Percentiles rank a stretch among this genome's conserved stretches.
phyloP scores from a whole-genome alignment of 305 asterid species.

The Rubia peregrina region DNA sequence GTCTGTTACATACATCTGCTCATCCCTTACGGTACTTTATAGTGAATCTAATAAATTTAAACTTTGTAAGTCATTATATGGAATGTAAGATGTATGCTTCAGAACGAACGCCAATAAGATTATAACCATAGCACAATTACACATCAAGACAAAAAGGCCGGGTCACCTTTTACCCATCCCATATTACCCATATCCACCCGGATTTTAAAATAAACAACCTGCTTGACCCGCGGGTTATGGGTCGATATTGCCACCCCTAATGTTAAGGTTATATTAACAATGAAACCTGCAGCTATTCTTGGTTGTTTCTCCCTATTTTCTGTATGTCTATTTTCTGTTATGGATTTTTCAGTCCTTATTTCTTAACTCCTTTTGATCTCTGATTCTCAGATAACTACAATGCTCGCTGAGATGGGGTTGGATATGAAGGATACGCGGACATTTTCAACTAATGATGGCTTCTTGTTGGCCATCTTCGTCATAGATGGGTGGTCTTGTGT shows the following conservation, averaged over 20 bases:
- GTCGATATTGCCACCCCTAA: neutral
- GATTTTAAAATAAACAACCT: too few species aligned
- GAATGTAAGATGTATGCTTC: neutral
- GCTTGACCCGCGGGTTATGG: too few species aligned
- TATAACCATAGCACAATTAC: neutral
- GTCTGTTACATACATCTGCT: neutral
- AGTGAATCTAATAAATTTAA: neutral
- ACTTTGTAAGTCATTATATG: neutral
- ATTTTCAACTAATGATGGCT: slow-evolving; percentile 49
- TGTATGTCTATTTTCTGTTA: neutral
- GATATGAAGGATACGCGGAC: slow-evolving; percentile 56
- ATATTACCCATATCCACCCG: too few species aligned
- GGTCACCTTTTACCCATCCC: too few species aligned
- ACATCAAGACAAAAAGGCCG: neutral
- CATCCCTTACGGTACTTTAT: neutral
- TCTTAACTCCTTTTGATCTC: slow-evolving; percentile 2
- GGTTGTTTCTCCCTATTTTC: too few species aligned
- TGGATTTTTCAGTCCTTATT: neutral
- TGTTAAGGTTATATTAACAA: neutral
- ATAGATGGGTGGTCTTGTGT: slow-evolving; percentile 51
- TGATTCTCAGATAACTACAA: slow-evolving; percentile 43
- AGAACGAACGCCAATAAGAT: neutral
- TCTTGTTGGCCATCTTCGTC: slow-evolving; percentile 50
- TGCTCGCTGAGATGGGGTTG: slow-evolving; percentile 46
- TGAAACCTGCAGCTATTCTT: neutral